Evolutionary conservation across 345 rosid genomes (phyloP), one percentile per base, ranked within the genome.

Genomic region (Pistacia integerrima): DNA sequence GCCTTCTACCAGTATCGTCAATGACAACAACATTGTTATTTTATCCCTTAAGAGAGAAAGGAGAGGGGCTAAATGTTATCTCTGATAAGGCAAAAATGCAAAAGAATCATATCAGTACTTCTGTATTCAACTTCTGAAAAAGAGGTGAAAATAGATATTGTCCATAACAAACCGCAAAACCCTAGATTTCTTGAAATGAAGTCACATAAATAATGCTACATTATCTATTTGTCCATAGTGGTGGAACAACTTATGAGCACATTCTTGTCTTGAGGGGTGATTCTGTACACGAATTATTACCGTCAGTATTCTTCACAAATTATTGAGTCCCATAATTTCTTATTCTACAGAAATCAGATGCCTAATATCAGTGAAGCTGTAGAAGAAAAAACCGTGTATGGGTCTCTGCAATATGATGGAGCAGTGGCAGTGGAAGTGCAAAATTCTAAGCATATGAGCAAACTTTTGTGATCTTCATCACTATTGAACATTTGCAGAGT

Each of bases 251-350:
- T 17, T 22, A 9, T 66, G 11, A 20, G 64, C 20, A 14, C 57
- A 28, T 56, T 20, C 33, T 58, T 71, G 25, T 33, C 48, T 28
- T 16, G 1, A 60, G 73, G 22, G 6, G 54, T 20, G 56, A 54
- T 61, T 74, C 82, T 82, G 74, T 85, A 84, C 83, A 84, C 17
- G 61, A 63, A 60, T 54, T 35, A 75, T 78, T 41, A 59, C 60
- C 57, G 18, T 74, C 55, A 8, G 55, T 20, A 25, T 38, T 51
- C 70, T 68, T 41, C 79, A 52, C 48, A 22, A 58, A 64, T 51
- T 28, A 17, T 54, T 33, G 3, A 65, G 17, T 17, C 52, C 46
- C 14, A 22, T 49, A 38, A 74, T 67, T 72, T 71, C 61, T 77
- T 77, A 64, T 80, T 75, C 69, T 70, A 65, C 79, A 76, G 25